Base-by-base conservation (phyloP, 1,284 basidiomycete species). In the Peniophora sp. region DNA sequence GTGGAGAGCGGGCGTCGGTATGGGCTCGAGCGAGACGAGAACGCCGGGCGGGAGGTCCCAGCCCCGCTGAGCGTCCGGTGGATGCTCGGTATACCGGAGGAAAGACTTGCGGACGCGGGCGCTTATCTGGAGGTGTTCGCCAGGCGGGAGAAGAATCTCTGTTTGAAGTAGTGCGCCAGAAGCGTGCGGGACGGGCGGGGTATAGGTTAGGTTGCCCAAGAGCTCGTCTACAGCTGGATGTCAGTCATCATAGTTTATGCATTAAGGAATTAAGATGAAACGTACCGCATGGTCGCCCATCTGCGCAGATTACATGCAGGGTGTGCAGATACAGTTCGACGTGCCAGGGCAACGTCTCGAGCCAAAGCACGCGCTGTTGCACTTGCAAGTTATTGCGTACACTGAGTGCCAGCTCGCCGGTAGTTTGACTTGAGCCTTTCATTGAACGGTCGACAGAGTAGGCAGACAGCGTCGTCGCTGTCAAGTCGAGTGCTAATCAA, bases 341-440 rank as follows among this genome's bases (percentile, higher is more conserved):
- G 62, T 94, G 86, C 85, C 93, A 97, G 2, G 96, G 96, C 75
- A 97, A 84, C 1, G 89, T 87, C 66, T 99, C 97, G 49, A 92
- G 78, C 69, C 96, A 97, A 8, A 87, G 67, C 0, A 85, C 75
- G 25, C 75, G 68, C 27, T 85, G 66, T 1, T 75, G 63, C 0
- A 64, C 57, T 5, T 75, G 60, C 17, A 72, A 70, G 49, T 81
- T 75, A 63, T 97, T 97, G 14, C 65, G 74, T 47, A 98, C 67
- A 20, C 75, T 73, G 6, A 96, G 67, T 32, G 78, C 76, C 16
- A 99, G 79, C 23, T 77, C 73, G 1, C 92, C 92, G 53, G 71
- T 79, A 22, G 79, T 86, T 63, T 96, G 95, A 48, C 82, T 85
- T 9, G 83, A 74, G 3, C 92, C 89, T 36, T 80, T 77, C 12